Evolutionary conservation across 2,329 filamentous ascomycete genomes (phyloP), one percentile per base, ranked within the genome.

Genomic region (Hirsutella thompsonii): DNA sequence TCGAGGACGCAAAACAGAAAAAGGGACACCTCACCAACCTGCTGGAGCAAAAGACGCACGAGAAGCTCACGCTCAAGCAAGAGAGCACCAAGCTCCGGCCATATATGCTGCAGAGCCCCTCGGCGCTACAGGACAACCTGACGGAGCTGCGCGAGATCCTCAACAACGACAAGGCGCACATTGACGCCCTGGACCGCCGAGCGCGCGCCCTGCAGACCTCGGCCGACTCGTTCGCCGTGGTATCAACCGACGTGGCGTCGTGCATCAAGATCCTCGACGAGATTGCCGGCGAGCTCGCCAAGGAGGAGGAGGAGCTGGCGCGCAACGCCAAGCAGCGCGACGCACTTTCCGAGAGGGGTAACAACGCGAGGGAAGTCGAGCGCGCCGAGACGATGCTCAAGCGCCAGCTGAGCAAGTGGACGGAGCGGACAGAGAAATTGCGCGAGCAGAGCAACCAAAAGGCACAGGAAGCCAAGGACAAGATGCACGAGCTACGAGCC

Each of bases 181-280:
- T 95, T 46, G 90, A 96, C 55, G 69, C 79, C 1, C 74, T 96
- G 36, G 92, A 98, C 59, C 80, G 86, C 47, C 76, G 90, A 42
- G 79, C 84, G n/a, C 76, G 92, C 45, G 90, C 88, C 0, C 69
- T 98, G 19, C 89, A 96, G 55, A 96, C 90, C 1, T 94, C 86
- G 8, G 79, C 81, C 3, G 90, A 96, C 59, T 90, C 88, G 0
- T 96, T 96, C 56, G 71, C 76, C 3, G 80, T 93, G 0, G 86
- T 95, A 1, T 72, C 81, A 8, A 76, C 82, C 10, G 92, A 98
- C 54, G 87, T 98, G 14, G 79, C 84, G 8, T 81, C 83, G 2
- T 93, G 89, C 55, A 88, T 88, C 53, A 90, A 90, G 54, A 72
- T 96, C 11, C 76, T 96, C 4, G 86, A 92, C 41, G 90, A 96